These are phyloP conservation scores for Colletotrichum nymphaeae DNA, from an alignment of 2,329 filamentous ascomycete species.

Conservation along the genomic window DNA sequence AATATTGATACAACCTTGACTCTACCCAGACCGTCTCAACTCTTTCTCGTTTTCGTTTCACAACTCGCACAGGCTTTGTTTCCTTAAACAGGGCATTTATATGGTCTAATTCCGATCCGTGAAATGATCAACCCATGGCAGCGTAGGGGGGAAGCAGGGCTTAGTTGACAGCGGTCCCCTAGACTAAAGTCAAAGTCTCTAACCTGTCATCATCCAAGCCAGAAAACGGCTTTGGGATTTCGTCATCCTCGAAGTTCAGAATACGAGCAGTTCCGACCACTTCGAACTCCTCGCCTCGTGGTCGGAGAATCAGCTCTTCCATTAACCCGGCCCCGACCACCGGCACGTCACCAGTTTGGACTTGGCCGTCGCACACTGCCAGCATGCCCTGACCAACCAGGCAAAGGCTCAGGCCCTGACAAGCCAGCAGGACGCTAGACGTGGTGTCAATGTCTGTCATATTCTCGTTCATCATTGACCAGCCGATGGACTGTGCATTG, in stretches of 20 bases:
- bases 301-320: background rate
- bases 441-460: background rate
- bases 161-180: background rate
- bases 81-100: background rate
- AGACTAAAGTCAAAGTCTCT: background rate
- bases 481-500: background rate
- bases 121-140: background rate
- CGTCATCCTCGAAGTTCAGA: background rate
- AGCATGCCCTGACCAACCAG: background rate
- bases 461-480: background rate
- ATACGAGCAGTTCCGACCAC: background rate
- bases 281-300: background rate
- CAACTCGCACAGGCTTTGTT: slow-evolving; percentile 26
- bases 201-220: background rate
- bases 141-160: background rate
- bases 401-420: background rate
- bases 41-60: slow-evolving; percentile 28
- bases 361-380: background rate
- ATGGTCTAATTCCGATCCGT: background rate
- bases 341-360: background rate
- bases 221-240: background rate
- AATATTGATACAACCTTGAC: slow-evolving; percentile 22
- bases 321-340: background rate
- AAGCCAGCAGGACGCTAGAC: background rate
- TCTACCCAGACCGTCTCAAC: slow-evolving; percentile 22